Evolutionary conservation across 2,329 filamentous ascomycete species (phyloP), one percentile per base, ranked within the genome.

Genomic region (Fusarium sublunatum): DNA sequence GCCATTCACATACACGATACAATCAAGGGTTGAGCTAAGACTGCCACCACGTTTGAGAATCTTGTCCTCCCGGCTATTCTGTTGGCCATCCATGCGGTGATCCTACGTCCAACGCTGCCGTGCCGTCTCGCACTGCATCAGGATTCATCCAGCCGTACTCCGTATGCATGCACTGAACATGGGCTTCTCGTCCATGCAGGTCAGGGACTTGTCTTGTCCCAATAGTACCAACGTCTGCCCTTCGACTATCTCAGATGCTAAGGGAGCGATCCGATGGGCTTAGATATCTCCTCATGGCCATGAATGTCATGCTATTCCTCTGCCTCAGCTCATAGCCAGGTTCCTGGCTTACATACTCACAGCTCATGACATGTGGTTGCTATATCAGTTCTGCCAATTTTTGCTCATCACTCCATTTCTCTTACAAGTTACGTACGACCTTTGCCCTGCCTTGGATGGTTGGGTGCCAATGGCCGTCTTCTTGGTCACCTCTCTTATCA

Each of bases 401-500:
- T 32, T 12, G 26, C 35, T 41, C 36, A 35, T 64, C 38, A 47
- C 45, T 40, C 58, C 63, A 49, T 64, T 43, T 35, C 22, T 41
- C 26, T 13, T 22, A 41, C 51, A 40, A 41, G 41, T 31, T 39
- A 39, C 34, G 47, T 39, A 39, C 34, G 48, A 35, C 25, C 22
- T 42, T 9, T 38, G 9, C 28, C 42, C 38, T 65, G 40, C 58
- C 53, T 55, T 66, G 58, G 45, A 38, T 29, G 46, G 49, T 56
- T 63, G 52, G 56, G 61, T 50, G 43, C 46, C 47, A 32, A 46
- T 43, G 42, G 45, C 31, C 65, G 53, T 42, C 61, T 43, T 56
- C 34, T 57, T 52, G 34, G 57, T 65, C 64, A 67, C 64, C 43
- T 65, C 47, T 43, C 50, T 58, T 51, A 64, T 64, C 58, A 64